phyloP scores from a whole-genome alignment of 164 flowering plant species.

The Vitis vinifera region ASM3070453v1 NC_081821.1:912001-912500 shows the following conservation, averaged over 20 bases:
- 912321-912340: background rate
- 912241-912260: constrained; percentile 86
- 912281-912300: background rate
- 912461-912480: too few species aligned
- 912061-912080: constrained; percentile 84
- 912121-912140: background rate
- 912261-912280: constrained; percentile 60
- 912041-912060: constrained; percentile 85
- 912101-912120: constrained; percentile 32
- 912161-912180: too few species aligned
- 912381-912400: too few species aligned
- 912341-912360: too few species aligned
- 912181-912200: too few species aligned
- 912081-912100: constrained; percentile 89
- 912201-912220: background rate
- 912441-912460: too few species aligned
- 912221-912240: constrained; percentile 95
- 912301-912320: background rate
- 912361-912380: too few species aligned
- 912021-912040: constrained; percentile 93
- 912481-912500: too few species aligned
- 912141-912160: too few species aligned
- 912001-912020: constrained; percentile 96
- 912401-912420: too few species aligned
- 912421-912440: too few species aligned